phyloP scores from a whole-genome alignment of 2,329 filamentous ascomycete species.

The Didymella segeticola region DNA sequence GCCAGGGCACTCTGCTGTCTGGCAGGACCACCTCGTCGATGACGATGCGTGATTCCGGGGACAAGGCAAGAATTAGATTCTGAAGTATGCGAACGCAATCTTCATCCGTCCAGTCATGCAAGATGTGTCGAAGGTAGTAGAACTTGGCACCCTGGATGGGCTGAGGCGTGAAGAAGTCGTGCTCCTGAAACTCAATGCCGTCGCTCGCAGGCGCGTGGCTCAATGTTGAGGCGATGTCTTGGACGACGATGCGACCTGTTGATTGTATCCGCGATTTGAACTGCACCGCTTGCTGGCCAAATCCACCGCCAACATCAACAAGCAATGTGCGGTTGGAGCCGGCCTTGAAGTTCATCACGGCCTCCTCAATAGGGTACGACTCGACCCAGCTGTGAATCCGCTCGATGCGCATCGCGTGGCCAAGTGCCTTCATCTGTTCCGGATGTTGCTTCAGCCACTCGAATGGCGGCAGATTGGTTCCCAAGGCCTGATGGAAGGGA shows the following conservation, averaged over 20 bases:
- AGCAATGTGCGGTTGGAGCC: slow-evolving; percentile 27
- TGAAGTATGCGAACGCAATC: slow-evolving; percentile 37
- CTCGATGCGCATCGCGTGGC: slow-evolving; percentile 38
- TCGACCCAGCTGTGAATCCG: slow-evolving; percentile 27
- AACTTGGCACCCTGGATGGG: slow-evolving; percentile 39
- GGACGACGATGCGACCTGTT: slow-evolving; percentile 32
- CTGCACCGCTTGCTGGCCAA: slow-evolving; percentile 34
- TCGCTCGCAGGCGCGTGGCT: slow-evolving; percentile 18
- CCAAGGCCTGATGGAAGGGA: slow-evolving; percentile 36
- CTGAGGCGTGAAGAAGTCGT: slow-evolving; percentile 45
- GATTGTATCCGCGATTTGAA: slow-evolving; percentile 29
- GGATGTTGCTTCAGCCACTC: slow-evolving; percentile 38
- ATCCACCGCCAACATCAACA: slow-evolving; percentile 44
- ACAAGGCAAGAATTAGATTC: slow-evolving; percentile 35
- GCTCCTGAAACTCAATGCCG: slow-evolving; percentile 37
- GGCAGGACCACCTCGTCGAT: slow-evolving; percentile 44
- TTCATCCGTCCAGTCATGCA: slow-evolving; percentile 45
- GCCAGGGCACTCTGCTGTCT: slow-evolving; percentile 38
- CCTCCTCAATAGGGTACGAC: slow-evolving; percentile 27
- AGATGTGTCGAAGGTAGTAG: slow-evolving; percentile 42
- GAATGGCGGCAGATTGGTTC: slow-evolving; percentile 35
- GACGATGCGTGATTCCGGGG: slow-evolving; percentile 35
- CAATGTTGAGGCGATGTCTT: slow-evolving; percentile 37
- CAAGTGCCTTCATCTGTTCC: slow-evolving; percentile 36
- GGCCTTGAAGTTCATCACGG: slow-evolving; percentile 24